Conservation (phyloP, 148 eudicot genomes). For the Nepenthes gracilis region DNA sequence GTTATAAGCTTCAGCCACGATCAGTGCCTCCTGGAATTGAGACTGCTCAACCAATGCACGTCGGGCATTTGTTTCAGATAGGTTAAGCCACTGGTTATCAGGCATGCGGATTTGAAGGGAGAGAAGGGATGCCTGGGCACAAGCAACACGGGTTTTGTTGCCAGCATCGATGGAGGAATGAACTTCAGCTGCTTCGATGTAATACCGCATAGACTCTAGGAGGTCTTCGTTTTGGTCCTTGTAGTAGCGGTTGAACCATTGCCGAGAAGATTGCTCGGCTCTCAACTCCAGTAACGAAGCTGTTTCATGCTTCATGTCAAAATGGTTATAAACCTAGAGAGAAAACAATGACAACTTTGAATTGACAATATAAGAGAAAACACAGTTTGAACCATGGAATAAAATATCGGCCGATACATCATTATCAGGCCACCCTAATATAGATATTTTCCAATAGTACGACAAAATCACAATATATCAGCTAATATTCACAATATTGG, state of each 20-base stretch:
- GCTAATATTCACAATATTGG: no score
- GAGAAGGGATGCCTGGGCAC: conserved; percentile 88
- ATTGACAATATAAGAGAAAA: not conserved
- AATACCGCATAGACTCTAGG: conserved; percentile 81
- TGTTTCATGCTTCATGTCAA: conserved; percentile 93
- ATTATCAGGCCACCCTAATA: no score
- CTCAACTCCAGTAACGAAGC: conserved; percentile 78
- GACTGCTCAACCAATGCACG: conserved; percentile 78
- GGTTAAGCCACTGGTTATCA: conserved; percentile 72
- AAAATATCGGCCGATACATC: no score
- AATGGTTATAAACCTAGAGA: conserved; percentile 87
- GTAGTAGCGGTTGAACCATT: conserved; percentile 68
- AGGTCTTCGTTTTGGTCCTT: conserved; percentile 91
- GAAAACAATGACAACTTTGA: not conserved
- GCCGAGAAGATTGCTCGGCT: conserved; percentile 59
- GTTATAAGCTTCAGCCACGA: conserved; percentile 92
- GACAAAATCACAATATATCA: no score
- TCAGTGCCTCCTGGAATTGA: conserved; percentile 88
- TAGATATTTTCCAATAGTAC: no score
- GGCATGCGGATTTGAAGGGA: conserved; percentile 98
- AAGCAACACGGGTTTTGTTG: conserved; percentile 65
- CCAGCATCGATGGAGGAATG: conserved; percentile 97
- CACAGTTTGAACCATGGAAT: no score
- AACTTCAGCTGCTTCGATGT: conserved; percentile 91
- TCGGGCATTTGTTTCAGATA: conserved; percentile 83